phyloP scores from a whole-genome alignment of 2,329 filamentous ascomycete species.

The Fusarium lyarnte region DNA sequence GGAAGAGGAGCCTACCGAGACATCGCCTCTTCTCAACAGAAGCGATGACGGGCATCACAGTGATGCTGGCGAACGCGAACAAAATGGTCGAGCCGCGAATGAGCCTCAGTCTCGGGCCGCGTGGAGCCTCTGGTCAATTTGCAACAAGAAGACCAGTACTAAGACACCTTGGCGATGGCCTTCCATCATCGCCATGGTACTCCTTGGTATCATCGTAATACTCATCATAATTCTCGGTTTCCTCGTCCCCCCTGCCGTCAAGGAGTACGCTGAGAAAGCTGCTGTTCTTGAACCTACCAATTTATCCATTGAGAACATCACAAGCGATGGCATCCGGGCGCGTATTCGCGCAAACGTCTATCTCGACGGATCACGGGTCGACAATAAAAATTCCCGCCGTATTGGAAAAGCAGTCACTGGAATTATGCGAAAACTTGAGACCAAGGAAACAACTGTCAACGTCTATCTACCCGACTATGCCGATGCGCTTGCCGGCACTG shows the following conservation, averaged over 20 bases:
- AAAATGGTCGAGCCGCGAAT: conserved; percentile 33
- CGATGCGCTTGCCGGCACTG: conserved; percentile 79
- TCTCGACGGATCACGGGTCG: conserved; percentile 81
- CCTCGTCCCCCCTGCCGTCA: conserved; percentile 79
- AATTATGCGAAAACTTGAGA: conserved; percentile 81
- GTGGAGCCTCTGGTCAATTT: conserved; percentile 36
- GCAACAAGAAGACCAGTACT: conserved; percentile 37
- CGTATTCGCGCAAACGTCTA: conserved; percentile 84
- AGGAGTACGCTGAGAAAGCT: conserved; percentile 88
- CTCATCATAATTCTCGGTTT: conserved; percentile 82
- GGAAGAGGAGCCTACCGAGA: conserved; percentile 51
- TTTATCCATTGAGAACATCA: conserved; percentile 87
- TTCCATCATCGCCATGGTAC: conserved; percentile 75
- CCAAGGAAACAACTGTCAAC: conserved; percentile 74
- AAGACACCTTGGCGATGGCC: conserved; percentile 68
- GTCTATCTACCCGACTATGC: conserved; percentile 87
- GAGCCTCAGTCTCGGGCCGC: conserved; percentile 13
- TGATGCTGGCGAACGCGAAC: conserved; percentile 41
- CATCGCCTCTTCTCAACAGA: conserved; percentile 61
- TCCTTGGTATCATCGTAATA: conserved; percentile 71
- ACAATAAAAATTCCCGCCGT: conserved; percentile 74
- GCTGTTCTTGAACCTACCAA: conserved; percentile 83
- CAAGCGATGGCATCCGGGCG: conserved; percentile 77
- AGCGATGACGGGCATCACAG: conserved; percentile 51
- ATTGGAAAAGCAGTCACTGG: conserved; percentile 83